Base-by-base conservation (phyloP, 331 rosid genomes). In the Malus hybrid region DNA sequence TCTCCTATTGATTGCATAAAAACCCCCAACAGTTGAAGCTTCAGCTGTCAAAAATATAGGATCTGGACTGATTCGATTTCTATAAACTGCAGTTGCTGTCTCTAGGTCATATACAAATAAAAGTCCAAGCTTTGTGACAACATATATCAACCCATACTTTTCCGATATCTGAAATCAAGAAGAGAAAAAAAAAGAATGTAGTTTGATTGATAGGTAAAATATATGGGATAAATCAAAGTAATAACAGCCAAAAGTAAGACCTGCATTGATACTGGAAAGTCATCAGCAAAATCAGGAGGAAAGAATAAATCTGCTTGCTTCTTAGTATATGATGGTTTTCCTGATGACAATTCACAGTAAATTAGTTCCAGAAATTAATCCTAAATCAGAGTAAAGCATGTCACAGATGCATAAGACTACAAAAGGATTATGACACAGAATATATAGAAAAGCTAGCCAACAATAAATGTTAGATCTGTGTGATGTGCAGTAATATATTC, bases 261-360 rank as follows among this genome's bases (percentile, higher is more conserved):
- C 83, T 76, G 79, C 85, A 81, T 81, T 72, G 85, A 77, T 42
- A 81, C 85, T 20, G 85, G 85, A 77, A 81, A 81, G 71, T 81
- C 85, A 50, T 81, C 85, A 36, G 81, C 79, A 67, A 81, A 81
- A 55, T 81, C 85, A 0, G 85, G 85, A 32, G 85, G 85, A 72
- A 81, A 81, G 76, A 81, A 81, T 29, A 81, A 64, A 77, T 81
- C 85, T 27, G 82, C 79, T 73, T 77, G 85, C 82, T 81, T 81
- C 81, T 81, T 81, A 2, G 79, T 50, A 68, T 72, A 81, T 33
- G 85, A 77, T 19, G 78, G 79, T 77, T 77, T 81, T 76, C 81
- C 85, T 77, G 81, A 59, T 16, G 76, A 11, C 69, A 54, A 61
- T n/a, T 24, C 27, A 46, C 78, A 48, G 18, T 32, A 50, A 62